phyloP scores from a whole-genome alignment of 768 basidiomycete genomes.

The Psilocybe azurescens region DNA sequence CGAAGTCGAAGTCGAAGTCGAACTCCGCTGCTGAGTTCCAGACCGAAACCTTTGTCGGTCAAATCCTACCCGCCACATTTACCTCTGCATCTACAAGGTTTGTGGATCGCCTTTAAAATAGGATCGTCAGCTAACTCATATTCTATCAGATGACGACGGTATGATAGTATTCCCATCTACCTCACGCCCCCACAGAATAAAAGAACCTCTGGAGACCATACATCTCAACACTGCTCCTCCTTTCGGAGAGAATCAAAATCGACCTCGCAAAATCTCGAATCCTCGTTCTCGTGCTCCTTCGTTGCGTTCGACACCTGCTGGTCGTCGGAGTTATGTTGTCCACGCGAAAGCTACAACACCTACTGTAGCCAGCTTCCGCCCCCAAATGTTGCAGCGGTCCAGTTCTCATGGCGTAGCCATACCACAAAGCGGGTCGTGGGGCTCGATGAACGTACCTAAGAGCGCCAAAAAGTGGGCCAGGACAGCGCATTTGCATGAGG shows the following conservation, averaged over 20 bases:
- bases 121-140: neutral
- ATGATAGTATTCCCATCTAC: constrained; percentile 24
- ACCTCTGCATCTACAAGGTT: constrained; percentile 11
- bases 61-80: constrained; percentile 18
- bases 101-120: neutral
- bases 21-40: constrained; percentile 18
- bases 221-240: constrained; percentile 26
- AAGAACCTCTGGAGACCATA: constrained; percentile 23
- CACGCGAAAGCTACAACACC: constrained; percentile 32
- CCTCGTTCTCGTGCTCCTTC: constrained; percentile 30
- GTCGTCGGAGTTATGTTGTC: constrained; percentile 15
- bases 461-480: constrained; percentile 65
- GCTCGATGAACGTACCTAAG: constrained; percentile 39
- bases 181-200: constrained; percentile 8
- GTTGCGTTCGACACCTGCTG: constrained; percentile 23
- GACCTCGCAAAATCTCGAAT: constrained; percentile 28
- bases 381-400: constrained; percentile 45
- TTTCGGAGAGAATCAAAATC: constrained; percentile 20
- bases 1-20: constrained; percentile 35
- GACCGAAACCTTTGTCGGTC: constrained; percentile 13
- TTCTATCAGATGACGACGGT: constrained; percentile 13
- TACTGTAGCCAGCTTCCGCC: constrained; percentile 33
- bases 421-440: constrained; percentile 30
- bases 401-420: constrained; percentile 41
- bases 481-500: constrained; percentile 73